phyloP scores from a whole-genome alignment of 345 rosid genomes.

The Nasturtium officinale region DNA sequence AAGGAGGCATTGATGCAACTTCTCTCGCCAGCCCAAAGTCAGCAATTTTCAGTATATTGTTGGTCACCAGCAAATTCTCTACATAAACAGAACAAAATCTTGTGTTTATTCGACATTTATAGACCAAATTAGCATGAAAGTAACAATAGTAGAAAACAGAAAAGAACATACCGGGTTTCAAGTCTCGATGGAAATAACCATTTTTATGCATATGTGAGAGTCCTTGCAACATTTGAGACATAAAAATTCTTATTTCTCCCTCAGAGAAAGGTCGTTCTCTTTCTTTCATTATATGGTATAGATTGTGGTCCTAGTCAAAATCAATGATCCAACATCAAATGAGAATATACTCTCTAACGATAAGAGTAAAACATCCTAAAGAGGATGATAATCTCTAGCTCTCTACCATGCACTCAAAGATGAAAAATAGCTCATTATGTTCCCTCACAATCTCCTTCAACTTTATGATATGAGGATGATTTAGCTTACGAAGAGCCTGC shows the following conservation, averaged over 20 bases:
- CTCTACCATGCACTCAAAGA: conserved; percentile 93
- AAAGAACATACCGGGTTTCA: conserved; percentile 75
- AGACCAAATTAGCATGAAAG: neutral
- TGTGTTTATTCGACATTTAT: conserved; percentile 13
- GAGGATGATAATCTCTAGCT: conserved; percentile 40
- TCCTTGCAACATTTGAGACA: conserved; percentile 88
- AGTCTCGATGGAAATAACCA: conserved; percentile 87
- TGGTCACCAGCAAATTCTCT: conserved; percentile 93
- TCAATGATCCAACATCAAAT: conserved; percentile 20
- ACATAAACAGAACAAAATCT: conserved; percentile 8
- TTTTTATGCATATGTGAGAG: conserved; percentile 86
- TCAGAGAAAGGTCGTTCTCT: conserved; percentile 67
- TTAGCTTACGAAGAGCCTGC: conserved; percentile 87
- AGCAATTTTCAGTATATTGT: conserved; percentile 78
- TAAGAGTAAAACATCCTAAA: conserved; percentile 18
- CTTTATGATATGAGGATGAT: conserved; percentile 84
- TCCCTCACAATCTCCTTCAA: conserved; percentile 92
- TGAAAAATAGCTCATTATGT: conserved; percentile 83
- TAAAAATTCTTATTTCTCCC: conserved; percentile 68
- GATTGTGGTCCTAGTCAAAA: conserved; percentile 68
- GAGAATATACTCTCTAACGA: neutral
- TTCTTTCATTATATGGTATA: conserved; percentile 84
- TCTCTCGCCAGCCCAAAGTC: conserved; percentile 98
- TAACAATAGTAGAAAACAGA: neutral
- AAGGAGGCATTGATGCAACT: conserved; percentile 86